phyloP scores from a whole-genome alignment of 306 rosid species.

The Lagenaria siceraria region DNA sequence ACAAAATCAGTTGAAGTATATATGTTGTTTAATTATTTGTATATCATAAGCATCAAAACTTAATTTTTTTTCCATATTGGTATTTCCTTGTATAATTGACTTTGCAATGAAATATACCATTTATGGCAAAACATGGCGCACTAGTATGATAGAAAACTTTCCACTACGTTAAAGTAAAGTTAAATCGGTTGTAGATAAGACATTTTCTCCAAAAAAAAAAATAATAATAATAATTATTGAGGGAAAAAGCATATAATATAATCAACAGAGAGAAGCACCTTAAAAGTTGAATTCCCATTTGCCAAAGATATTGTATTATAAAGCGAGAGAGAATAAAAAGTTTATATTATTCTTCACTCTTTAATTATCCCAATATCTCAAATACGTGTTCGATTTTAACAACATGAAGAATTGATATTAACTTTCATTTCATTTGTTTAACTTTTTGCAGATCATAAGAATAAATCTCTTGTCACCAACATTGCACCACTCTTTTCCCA shows the following conservation, averaged over 20 bases:
- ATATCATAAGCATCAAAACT: too few species aligned
- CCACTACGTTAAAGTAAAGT: background rate
- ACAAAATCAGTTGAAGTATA: too few species aligned
- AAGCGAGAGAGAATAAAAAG: slow-evolving; percentile 16
- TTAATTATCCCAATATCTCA: slow-evolving; percentile 19
- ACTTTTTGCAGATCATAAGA: background rate
- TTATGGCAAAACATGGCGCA: background rate
- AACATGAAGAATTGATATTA: background rate
- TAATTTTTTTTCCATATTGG: too few species aligned
- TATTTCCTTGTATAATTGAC: background rate
- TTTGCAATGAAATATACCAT: background rate
- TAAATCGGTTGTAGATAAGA: background rate
- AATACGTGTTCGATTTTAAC: slow-evolving; percentile 23
- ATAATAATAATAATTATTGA: background rate
- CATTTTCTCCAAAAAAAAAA: background rate
- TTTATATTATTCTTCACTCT: slow-evolving; percentile 30
- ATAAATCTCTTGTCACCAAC: background rate
- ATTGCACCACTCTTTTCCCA: background rate
- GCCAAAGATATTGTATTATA: slow-evolving; percentile 35
- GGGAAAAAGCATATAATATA: background rate
- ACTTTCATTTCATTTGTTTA: background rate
- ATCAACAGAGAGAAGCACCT: slow-evolving; percentile 16
- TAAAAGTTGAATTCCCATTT: slow-evolving; percentile 56
- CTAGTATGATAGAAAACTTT: background rate
- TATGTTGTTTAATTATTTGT: too few species aligned